Percentiles rank a stretch among this genome's conserved stretches.
Evolutionary conservation across 2,329 filamentous ascomycete genomes (phyloP).

Genomic region (Pseudogymnoascus sp.): DNA sequence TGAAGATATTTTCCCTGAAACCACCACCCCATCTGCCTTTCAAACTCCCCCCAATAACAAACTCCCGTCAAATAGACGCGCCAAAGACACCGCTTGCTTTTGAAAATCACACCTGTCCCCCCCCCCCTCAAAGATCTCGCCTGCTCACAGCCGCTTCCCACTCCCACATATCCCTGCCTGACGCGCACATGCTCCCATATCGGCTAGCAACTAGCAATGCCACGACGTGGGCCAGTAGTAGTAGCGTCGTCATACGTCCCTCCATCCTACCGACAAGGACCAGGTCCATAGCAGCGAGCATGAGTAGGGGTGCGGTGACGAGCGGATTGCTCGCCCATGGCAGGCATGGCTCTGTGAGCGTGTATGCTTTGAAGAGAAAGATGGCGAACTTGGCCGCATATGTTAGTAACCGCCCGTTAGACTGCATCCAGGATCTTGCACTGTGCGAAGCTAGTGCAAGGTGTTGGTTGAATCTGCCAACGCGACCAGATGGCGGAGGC

Average conservation of each 20-base stretch:
- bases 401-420: slow-evolving; percentile 28
- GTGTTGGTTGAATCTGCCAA: slow-evolving; percentile 24
- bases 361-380: slow-evolving; percentile 61
- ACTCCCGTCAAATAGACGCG: not conserved
- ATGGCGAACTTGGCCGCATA: slow-evolving; percentile 45
- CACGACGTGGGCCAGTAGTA: slow-evolving; percentile 39
- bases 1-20: not conserved
- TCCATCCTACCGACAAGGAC: slow-evolving; percentile 32
- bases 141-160: slow-evolving; percentile 8
- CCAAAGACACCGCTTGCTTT: not conserved
- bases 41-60: not conserved
- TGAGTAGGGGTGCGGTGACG: slow-evolving; percentile 58
- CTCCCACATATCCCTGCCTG: slow-evolving; percentile 10
- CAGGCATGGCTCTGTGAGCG: slow-evolving; percentile 59
- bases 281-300: slow-evolving; percentile 61
- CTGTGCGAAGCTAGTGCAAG: slow-evolving; percentile 29
- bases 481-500: slow-evolving; percentile 29
- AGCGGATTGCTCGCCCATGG: slow-evolving; percentile 59
- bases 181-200: slow-evolving; percentile 27
- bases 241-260: slow-evolving; percentile 29
- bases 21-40: not conserved
- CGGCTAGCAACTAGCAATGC: slow-evolving; percentile 34
- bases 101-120: not conserved
- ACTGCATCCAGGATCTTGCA: slow-evolving; percentile 24
- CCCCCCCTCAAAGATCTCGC: not conserved